Conservation (phyloP, 106 monocot species). For the Amphibolis antarctica region DNA sequence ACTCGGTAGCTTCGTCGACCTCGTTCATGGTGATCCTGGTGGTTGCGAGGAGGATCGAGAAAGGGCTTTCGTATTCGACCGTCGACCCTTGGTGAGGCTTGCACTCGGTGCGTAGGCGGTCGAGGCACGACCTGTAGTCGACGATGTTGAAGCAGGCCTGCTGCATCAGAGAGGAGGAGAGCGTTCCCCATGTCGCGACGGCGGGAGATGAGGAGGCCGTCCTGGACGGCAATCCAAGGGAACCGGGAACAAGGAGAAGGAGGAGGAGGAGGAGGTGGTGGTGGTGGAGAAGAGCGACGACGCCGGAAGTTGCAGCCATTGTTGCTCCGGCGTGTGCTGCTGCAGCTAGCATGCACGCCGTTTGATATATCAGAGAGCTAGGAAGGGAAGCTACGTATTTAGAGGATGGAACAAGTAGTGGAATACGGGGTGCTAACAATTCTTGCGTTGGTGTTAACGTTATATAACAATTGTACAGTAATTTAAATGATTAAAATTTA, state of each 20-base stretch:
- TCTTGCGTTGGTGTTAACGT: too few species aligned
- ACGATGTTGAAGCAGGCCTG: conserved; percentile 51
- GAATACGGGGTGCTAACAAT: too few species aligned
- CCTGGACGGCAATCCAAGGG: not conserved
- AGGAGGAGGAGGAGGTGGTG: conserved; percentile 18
- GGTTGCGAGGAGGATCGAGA: conserved; percentile 48
- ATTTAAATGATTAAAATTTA: too few species aligned
- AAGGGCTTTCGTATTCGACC: conserved; percentile 5
- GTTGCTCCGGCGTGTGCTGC: too few species aligned
- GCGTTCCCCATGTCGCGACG: conserved; percentile 6
- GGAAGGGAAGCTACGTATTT: too few species aligned
- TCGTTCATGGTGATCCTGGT: conserved; percentile 48
- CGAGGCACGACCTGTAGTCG: conserved; percentile 33
- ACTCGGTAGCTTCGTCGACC: conserved; percentile 33
- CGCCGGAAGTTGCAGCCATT: too few species aligned
- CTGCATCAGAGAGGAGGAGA: conserved; percentile 38
- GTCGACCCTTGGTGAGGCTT: not conserved
- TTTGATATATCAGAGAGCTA: too few species aligned
- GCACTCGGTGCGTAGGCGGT: conserved; percentile 39
- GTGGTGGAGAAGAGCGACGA: too few species aligned
- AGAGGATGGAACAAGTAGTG: too few species aligned
- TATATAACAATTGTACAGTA: too few species aligned
- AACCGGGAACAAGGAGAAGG: conserved; percentile 5
- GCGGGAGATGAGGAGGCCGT: too few species aligned
- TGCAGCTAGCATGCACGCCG: too few species aligned